Conservation (phyloP, 2,329 filamentous ascomycete species). For the Cryphonectria nitschkei region DNA sequence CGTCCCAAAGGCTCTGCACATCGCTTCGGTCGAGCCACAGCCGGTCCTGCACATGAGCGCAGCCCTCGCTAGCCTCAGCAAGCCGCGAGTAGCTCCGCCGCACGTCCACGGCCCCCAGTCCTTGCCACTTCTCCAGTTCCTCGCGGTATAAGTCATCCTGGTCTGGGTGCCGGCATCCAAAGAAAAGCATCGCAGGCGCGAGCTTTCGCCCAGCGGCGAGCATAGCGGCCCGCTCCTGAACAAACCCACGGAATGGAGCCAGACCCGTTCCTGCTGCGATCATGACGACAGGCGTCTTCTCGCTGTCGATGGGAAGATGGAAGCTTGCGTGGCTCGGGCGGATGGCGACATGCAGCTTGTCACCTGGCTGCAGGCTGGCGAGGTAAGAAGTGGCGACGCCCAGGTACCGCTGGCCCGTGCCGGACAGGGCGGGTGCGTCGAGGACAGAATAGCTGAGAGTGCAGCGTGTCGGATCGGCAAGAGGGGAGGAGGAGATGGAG, state of each 20-base stretch:
- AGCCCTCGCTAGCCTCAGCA: constrained; percentile 47
- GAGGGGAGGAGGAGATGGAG: constrained; percentile 74
- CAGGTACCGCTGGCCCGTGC: constrained; percentile 50
- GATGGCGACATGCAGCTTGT: constrained; percentile 55
- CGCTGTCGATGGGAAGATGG: constrained; percentile 50
- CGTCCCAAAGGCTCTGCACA: constrained; percentile 40
- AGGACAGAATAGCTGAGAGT: constrained; percentile 72
- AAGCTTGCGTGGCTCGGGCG: constrained; percentile 49
- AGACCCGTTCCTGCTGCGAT: constrained; percentile 58
- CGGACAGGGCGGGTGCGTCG: constrained; percentile 56
- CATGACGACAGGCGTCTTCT: constrained; percentile 54
- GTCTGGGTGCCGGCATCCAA: constrained; percentile 61
- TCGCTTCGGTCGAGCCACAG: constrained; percentile 47
- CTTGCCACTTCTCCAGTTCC: constrained; percentile 63
- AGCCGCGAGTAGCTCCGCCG: constrained; percentile 60
- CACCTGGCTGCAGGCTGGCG: constrained; percentile 47
- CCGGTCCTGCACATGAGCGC: constrained; percentile 50
- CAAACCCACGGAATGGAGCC: constrained; percentile 64
- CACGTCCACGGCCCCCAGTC: constrained; percentile 62
- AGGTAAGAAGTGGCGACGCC: constrained; percentile 63
- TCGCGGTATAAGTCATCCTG: constrained; percentile 64
- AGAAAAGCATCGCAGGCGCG: constrained; percentile 66
- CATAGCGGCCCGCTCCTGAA: constrained; percentile 62
- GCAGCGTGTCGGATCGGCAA: constrained; percentile 57
- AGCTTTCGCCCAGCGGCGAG: constrained; percentile 52